Percentiles rank a stretch among this genome's conserved stretches.
Evolutionary conservation across 1,139 yeast genomes (phyloP).

Genomic region (Kodamaea ohmeri): DNA sequence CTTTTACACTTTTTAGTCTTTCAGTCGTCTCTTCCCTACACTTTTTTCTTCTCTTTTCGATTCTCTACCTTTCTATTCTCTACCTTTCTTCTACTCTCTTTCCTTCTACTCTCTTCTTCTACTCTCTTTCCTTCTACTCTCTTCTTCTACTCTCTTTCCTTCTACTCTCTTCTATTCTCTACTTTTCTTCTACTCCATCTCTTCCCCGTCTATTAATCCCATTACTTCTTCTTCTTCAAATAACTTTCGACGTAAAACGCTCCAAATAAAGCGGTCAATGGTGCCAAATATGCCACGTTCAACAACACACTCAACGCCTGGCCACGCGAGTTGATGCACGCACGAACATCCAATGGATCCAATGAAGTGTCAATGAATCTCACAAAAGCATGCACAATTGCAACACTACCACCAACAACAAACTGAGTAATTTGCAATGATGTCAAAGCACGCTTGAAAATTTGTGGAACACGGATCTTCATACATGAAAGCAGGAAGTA

Average conservation of each 20-base stretch:
- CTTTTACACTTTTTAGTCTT: no score
- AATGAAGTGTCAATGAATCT: constrained; percentile 50
- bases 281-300: constrained; percentile 65
- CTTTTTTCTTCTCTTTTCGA: no score
- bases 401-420: constrained; percentile 67
- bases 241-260: constrained; percentile 70
- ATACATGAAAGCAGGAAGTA: constrained; percentile 66
- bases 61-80: no score
- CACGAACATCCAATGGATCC: constrained; percentile 16
- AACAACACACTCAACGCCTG: constrained; percentile 62
- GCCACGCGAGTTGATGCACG: constrained; percentile 59
- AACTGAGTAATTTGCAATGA: constrained; percentile 71
- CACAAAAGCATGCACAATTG: constrained; percentile 60
- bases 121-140: no score
- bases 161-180: no score
- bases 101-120: no score
- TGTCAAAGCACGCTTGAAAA: constrained; percentile 60
- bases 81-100: no score
- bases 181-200: no score
- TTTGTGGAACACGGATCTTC: constrained; percentile 56
- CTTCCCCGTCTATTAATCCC: no score
- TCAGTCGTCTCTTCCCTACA: no score
- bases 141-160: no score
- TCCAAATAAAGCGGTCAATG: constrained; percentile 67
- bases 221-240: constrained; percentile 25